Evolutionary conservation across 768 basidiomycete genomes (phyloP).

Genomic region (Lactarius deliciosus): DNA sequence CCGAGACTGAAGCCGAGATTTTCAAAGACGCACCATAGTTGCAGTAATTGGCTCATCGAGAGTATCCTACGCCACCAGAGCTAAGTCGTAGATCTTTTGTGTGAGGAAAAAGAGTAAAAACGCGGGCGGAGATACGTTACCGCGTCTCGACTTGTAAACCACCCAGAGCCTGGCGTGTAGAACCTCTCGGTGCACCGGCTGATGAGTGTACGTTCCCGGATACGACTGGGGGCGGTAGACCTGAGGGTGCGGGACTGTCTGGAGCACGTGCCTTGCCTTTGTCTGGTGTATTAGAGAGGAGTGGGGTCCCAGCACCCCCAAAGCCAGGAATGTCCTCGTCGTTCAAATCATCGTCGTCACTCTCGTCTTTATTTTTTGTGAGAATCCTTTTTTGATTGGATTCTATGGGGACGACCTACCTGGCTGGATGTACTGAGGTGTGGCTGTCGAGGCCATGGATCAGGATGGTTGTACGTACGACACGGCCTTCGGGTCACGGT

Average conservation of each 20-base stretch:
- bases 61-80: slow-evolving; percentile 83
- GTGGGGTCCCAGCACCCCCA: slow-evolving; percentile 44
- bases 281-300: slow-evolving; percentile 41
- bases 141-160: slow-evolving; percentile 88
- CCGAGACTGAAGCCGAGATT: slow-evolving; percentile 15
- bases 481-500: background rate
- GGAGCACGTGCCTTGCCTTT: slow-evolving; percentile 74
- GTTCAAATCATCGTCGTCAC: slow-evolving; percentile 82
- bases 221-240: slow-evolving; percentile 41
- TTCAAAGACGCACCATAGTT: slow-evolving; percentile 68
- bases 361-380: slow-evolving; percentile 42
- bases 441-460: slow-evolving; percentile 44
- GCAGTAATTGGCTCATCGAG: slow-evolving; percentile 88
- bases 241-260: slow-evolving; percentile 50
- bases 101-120: background rate
- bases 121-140: slow-evolving; percentile 39
- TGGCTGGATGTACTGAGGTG: slow-evolving; percentile 79
- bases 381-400: background rate
- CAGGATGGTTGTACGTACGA: background rate
- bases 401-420: slow-evolving; percentile 41
- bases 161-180: slow-evolving; percentile 69
- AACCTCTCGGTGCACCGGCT: slow-evolving; percentile 34
- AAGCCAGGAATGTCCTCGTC: slow-evolving; percentile 82
- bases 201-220: slow-evolving; percentile 74
- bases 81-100: slow-evolving; percentile 38